Evolutionary conservation across 31 red algal genomes (phyloP), one percentile per base, ranked within the genome.

Genomic region (Asparagopsis taxiformis): DNA sequence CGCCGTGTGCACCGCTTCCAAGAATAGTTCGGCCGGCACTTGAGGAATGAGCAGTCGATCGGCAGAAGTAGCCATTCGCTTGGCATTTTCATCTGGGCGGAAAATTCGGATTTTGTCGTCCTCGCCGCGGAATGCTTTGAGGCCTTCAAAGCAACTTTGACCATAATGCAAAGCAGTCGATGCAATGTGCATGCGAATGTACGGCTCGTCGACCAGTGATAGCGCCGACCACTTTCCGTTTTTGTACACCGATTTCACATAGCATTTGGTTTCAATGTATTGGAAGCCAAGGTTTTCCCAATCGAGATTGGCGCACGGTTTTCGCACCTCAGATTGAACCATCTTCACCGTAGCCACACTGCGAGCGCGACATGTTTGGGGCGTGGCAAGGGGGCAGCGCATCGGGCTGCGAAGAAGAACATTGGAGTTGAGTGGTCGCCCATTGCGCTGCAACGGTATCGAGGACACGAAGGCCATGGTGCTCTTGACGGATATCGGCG

Each of bases 141-240:
- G 85, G 8, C 96, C 96, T 59, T 99, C 96, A 72, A 99, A 99
- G 52, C 87, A 88, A 51, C 80, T 84, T 64, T 87, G 86, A 5
- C 96, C 96, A 55, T 99, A 99, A 56, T 99, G 96, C 65, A 99
- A 78, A 0, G 91, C 79, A 0, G 96, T 94, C 29, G 81, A 64
- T 1, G 82, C 96, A 64, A 98, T 93, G 65, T 93, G 95, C 75
- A 98, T 79, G 2, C 36, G 70, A 5, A 98, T 83, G 30, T 49
- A 79, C 0, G 89, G 76, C 32, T 90, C 90, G 16, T 46, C 51
- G 19, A 43, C 59, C 21, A 38, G 5, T 44, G 66, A 30, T 30
- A 56, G 58, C n/a, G 73, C 1, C 8, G 37, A 68, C 89, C 82
- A 98, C 65, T 37, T 28, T 31, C 71, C 89, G 44, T 91, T 69